These are phyloP conservation scores for Stagonosporopsis chrysanthemi DNA, from an alignment of 2,329 filamentous ascomycete genomes.

Conservation along the genomic window DNA sequence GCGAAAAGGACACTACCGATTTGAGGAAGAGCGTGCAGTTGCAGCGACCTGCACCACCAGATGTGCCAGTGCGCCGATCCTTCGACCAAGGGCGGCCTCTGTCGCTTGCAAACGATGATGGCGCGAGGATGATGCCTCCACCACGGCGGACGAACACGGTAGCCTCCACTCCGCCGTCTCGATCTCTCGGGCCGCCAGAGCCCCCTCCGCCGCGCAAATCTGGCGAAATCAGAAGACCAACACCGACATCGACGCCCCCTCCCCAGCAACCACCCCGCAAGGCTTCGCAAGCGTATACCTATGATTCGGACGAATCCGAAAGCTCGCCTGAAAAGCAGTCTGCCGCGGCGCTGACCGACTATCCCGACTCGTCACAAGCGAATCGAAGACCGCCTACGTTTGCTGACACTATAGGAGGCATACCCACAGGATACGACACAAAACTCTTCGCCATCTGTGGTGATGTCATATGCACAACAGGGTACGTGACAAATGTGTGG, in stretches of 20 bases:
- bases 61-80: conserved; percentile 47
- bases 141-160: conserved; percentile 47
- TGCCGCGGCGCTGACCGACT: conserved; percentile 66
- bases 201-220: conserved; percentile 47
- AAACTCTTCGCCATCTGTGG: conserved; percentile 88
- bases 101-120: conserved; percentile 34
- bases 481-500: conserved; percentile 88
- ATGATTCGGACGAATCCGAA: conserved; percentile 61
- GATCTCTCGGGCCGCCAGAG: conserved; percentile 42
- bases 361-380: conserved; percentile 82
- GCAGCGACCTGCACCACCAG: conserved; percentile 40
- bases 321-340: conserved; percentile 55
- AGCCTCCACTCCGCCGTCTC: conserved; percentile 21
- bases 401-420: conserved; percentile 75
- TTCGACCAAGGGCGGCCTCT: conserved; percentile 45
- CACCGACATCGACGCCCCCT: conserved; percentile 22
- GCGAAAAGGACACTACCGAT: conserved; percentile 45
- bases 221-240: conserved; percentile 42
- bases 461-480: conserved; percentile 84
- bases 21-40: conserved; percentile 46
- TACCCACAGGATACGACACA: conserved; percentile 85
- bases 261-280: conserved; percentile 16
- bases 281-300: conserved; percentile 37
- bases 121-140: conserved; percentile 41
- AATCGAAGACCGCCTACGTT: conserved; percentile 84